Conservation (phyloP, 305 asterid species). For the Andrographis paniculata region DNA sequence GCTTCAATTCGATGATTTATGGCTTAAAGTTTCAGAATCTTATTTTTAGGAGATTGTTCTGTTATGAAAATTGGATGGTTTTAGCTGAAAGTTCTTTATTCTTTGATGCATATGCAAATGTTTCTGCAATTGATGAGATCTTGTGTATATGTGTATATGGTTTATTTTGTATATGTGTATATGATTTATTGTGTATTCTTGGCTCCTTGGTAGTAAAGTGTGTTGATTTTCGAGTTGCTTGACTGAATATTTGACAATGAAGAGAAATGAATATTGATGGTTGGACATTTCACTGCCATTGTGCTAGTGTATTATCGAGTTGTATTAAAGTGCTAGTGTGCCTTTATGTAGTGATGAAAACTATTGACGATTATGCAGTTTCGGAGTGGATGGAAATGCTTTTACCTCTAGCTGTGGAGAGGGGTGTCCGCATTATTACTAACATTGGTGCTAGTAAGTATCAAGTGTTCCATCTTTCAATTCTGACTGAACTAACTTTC, state of each 20-base stretch:
- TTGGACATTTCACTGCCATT: background rate
- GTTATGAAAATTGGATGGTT: background rate
- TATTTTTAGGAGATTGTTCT: conserved; percentile 4
- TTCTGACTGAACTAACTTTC: background rate
- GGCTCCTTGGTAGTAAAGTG: too few species aligned
- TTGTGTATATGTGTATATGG: too few species aligned
- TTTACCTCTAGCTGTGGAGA: conserved; percentile 77
- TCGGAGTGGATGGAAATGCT: conserved; percentile 92
- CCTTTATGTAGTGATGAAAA: conserved; percentile 18
- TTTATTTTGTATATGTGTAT: too few species aligned
- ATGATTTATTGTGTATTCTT: too few species aligned
- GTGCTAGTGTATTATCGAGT: background rate
- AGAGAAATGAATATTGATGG: conserved; percentile 3
- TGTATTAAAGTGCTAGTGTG: conserved; percentile 6
- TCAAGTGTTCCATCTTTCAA: conserved; percentile 4
- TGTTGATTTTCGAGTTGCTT: too few species aligned
- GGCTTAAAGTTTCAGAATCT: too few species aligned
- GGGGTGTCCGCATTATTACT: conserved; percentile 78
- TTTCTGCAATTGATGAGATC: too few species aligned
- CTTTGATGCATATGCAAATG: too few species aligned
- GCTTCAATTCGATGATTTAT: background rate
- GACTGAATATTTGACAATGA: too few species aligned
- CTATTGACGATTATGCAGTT: conserved; percentile 38
- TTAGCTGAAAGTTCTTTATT: too few species aligned
- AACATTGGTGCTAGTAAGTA: conserved; percentile 96